Base-by-base conservation (phyloP, 352 stramenopile genomes). In the Plasmopara viticola region DNA sequence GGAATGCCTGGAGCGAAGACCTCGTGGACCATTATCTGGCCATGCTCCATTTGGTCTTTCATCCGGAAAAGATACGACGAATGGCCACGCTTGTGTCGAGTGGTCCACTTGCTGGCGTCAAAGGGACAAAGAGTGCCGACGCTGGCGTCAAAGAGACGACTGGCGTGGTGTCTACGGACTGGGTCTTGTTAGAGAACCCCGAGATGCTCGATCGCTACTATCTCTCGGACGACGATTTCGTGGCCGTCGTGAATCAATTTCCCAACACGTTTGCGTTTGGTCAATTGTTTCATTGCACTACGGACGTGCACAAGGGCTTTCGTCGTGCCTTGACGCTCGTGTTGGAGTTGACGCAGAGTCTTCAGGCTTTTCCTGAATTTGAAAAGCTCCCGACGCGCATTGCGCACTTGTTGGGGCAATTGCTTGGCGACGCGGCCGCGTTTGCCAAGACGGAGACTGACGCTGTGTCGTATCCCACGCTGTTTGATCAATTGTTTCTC, bases 401-500 rank as follows among this genome's bases (percentile, higher is more conserved):
- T 33, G 74, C 82, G 9, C 68, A 90, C 56, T 51, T 92, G 29
- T 59, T 92, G 29, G 73, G 70, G 2, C 75, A 90, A 37, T 30
- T 92, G 25, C 55, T 92, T 9, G 45, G 67, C 50, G 71, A 85
- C 34, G 78, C 82, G 9, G 80, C 77, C 2, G 57, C 67, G 35
- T 49, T 84, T n/a, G 65, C 78, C 44, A 66, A 71, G 25, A 31
- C 41, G 25, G n/a, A 38, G 14, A 54, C 28, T 38, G 43, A 44
- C 10, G 41, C 48, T 29, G 56, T 78, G 0, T 85, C 76, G 20
- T 92, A 92, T 47, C 82, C 82, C 29, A 89, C 82, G 14, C 53
- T 90, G 12, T 91, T 92, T 52, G 84, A 94, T 42, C 84, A 94
- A 54, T 67, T 94, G 9, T 91, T 94, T 48, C 60, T 92, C 33